Base-by-base conservation (phyloP, 768 basidiomycete species). In the Krasilnikovozyma curviuscula region DNA sequence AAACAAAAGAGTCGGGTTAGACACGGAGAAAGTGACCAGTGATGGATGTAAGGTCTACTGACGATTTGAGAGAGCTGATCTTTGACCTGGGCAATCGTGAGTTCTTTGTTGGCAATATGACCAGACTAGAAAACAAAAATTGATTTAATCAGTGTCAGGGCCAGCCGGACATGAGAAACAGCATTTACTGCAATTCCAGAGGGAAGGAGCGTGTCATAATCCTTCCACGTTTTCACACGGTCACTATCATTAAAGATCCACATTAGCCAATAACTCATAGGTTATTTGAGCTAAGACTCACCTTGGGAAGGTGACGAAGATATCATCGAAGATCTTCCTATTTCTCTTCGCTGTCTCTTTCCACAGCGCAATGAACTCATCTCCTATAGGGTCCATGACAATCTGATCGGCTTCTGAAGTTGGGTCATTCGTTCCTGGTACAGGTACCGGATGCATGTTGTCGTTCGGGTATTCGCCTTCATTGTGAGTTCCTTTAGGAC, bases 381-480 rank as follows among this genome's bases (percentile, higher is more conserved):
- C 73, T 3, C 73, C 64, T 23, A 95, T 66, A 8, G 86, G 79
- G 66, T 95, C 88, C 6, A 76, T 75, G 13, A 95, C 83, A 1
- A 71, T 61, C 3, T 61, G 56, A 59, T 89, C 84, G 46, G 78
- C 75, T 14, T 66, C 55, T 0, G 44, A 71, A 77, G 62, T 81
- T 76, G 56, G 44, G 39, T 33, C 88, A 78, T 0, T 69, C 69
- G 58, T 81, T 8, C 28, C 25, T 10, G 9, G 5, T 12, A 5
- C 5, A 30, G 25, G 30, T 21, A 30, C n/a, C n/a, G n/a, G n/a
- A n/a, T 21, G 19, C 5, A 32, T 16, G n/a, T 18, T 8, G 16
- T 12, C 9, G 31, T 32, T 45, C 14, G 44, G 38, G n/a, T 45
- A 18, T 27, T 51, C 50, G 32, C 50, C 50, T 7, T 42, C 40